A percentile compares a stretch with the other conserved stretches of the same genome.
phyloP scores from a whole-genome alignment of 305 asterid genomes.

The Plantago coronopus region DNA sequence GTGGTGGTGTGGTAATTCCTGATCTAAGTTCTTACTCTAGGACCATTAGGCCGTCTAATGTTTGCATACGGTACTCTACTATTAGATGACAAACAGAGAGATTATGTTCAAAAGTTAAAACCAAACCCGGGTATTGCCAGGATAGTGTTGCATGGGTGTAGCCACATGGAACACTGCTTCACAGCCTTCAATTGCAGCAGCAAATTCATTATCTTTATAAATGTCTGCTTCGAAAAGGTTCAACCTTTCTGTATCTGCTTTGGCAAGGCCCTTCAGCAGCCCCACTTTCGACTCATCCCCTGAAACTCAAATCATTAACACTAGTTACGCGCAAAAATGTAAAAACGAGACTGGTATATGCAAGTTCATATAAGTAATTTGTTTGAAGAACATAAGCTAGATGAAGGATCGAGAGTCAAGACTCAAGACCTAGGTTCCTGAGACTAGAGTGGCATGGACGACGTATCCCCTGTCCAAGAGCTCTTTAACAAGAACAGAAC shows the following conservation, averaged over 20 bases:
- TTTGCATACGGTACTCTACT: too few relatives aligned
- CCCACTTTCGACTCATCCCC: constrained; percentile 37
- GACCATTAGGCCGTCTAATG: too few relatives aligned
- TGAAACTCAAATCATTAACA: neutral
- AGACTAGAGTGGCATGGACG: constrained; percentile 24
- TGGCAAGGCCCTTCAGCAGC: constrained; percentile 33
- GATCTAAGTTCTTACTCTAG: too few relatives aligned
- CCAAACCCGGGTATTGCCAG: constrained; percentile 26
- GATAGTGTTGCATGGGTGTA: constrained; percentile 38
- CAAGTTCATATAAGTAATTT: neutral
- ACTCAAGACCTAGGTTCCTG: constrained; percentile 19
- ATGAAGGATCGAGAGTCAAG: neutral
- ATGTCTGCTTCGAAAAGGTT: constrained; percentile 47
- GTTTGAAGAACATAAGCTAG: neutral
- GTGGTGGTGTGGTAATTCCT: too few relatives aligned
- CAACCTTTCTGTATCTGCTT: constrained; percentile 35
- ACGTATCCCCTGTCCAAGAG: constrained; percentile 17
- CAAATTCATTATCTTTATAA: constrained; percentile 39
- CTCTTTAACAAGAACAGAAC: constrained; percentile 21
- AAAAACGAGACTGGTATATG: too few relatives aligned
- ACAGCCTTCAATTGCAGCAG: constrained; percentile 43
- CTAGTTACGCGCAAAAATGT: neutral
- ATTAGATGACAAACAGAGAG: too few relatives aligned
- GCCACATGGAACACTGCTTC: constrained; percentile 46
- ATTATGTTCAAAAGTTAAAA: too few relatives aligned